Conservation (phyloP, 2,329 filamentous ascomycete species). For the Alternaria triticimaculans region DNA sequence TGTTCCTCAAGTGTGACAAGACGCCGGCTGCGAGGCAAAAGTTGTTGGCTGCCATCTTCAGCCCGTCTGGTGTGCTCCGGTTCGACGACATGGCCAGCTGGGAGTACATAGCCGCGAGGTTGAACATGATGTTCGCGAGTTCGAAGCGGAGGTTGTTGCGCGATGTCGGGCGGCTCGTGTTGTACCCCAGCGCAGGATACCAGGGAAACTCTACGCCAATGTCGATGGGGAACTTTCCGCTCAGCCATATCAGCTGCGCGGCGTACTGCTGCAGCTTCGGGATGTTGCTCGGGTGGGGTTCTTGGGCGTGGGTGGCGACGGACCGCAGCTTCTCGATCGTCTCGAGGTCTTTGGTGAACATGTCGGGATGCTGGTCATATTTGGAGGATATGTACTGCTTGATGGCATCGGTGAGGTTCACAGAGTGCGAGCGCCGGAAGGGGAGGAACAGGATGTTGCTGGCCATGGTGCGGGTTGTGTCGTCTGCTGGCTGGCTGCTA, state of each 20-base stretch:
- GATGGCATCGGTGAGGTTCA: constrained; percentile 82
- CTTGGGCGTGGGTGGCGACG: constrained; percentile 86
- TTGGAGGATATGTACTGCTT: constrained; percentile 96
- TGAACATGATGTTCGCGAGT: constrained; percentile 90
- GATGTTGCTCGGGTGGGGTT: constrained; percentile 85
- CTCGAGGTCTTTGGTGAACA: constrained; percentile 89
- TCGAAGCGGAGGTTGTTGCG: constrained; percentile 79
- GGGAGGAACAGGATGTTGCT: constrained; percentile 77
- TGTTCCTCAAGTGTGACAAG: constrained; percentile 75
- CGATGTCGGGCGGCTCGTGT: constrained; percentile 73
- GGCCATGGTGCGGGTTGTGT: constrained; percentile 17
- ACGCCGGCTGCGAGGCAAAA: constrained; percentile 89
- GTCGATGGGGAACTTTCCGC: constrained; percentile 95
- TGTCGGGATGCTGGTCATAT: constrained; percentile 98
- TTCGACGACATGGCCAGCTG: constrained; percentile 86
- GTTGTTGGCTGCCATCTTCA: constrained; percentile 88
- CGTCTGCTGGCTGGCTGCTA: background rate
- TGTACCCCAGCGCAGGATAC: constrained; percentile 93
- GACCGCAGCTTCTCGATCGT: constrained; percentile 82
- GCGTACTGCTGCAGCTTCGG: constrained; percentile 90
- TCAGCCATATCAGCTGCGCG: constrained; percentile 90
- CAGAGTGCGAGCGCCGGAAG: constrained; percentile 82
- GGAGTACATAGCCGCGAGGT: constrained; percentile 90
- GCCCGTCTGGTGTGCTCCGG: constrained; percentile 76
- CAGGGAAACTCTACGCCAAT: constrained; percentile 95